A percentile compares a stretch with the other conserved stretches of the same genome.
Evolutionary conservation across 768 basidiomycete species (phyloP).

Genomic region (Kwoniella sp.): DNA sequence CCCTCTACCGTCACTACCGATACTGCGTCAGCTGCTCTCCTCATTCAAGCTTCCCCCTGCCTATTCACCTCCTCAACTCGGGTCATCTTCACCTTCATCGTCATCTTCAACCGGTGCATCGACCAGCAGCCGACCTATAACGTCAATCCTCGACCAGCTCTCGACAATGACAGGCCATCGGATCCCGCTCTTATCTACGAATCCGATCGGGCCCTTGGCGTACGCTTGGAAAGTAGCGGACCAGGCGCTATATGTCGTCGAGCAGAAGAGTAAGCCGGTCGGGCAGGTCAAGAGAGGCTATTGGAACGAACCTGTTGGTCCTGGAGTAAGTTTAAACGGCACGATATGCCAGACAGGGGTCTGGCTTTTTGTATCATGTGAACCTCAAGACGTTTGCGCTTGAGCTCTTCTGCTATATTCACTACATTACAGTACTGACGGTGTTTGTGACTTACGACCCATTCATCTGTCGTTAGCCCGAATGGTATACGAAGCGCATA

Average conservation of each 20-base stretch:
- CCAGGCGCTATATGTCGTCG: constrained; percentile 23
- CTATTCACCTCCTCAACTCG: constrained; percentile 9
- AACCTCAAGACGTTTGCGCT: neutral
- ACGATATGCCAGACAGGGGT: neutral
- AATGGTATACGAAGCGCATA: constrained; percentile 41
- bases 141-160: constrained; percentile 15
- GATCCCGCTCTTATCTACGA: constrained; percentile 32
- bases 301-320: constrained; percentile 42
- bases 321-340: constrained; percentile 33
- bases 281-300: constrained; percentile 25
- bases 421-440: neutral
- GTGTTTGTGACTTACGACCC: neutral
- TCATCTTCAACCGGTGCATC: neutral
- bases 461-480: constrained; percentile 26
- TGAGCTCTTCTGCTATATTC: neutral
- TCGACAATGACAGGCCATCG: constrained; percentile 2
- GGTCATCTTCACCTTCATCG: constrained; percentile 20
- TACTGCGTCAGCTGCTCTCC: constrained; percentile 20
- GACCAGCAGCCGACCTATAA: neutral
- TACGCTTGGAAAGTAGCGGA: constrained; percentile 48
- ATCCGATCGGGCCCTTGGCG: constrained; percentile 39
- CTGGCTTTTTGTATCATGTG: neutral
- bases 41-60: constrained; percentile 9
- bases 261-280: constrained; percentile 18
- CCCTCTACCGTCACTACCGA: constrained; percentile 34